Evolutionary conservation across 176 grass and related monocot species (phyloP).

Genomic region (Guadua angustifolia): DNA sequence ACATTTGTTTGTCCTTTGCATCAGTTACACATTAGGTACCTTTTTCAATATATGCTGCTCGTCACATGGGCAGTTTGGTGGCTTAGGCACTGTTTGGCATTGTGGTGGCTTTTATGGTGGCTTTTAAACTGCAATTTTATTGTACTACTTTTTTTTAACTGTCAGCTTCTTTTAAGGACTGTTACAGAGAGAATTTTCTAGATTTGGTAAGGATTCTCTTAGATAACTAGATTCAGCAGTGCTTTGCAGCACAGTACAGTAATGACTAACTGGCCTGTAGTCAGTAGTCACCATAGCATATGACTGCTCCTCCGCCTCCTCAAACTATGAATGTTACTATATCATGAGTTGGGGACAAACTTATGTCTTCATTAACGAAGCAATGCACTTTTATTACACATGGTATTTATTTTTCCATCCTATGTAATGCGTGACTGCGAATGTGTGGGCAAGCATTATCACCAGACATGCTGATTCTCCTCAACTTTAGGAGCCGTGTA

Average conservation of each 20-base stretch:
- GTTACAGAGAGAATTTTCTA: background rate
- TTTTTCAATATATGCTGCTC: conserved; percentile 5
- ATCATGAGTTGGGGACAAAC: conserved; percentile 14
- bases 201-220: conserved; percentile 16
- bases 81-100: conserved; percentile 6
- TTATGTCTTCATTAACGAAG: conserved; percentile 15
- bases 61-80: conserved; percentile 8
- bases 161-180: background rate
- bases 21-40: background rate
- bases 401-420: conserved; percentile 5
- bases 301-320: background rate
- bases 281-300: conserved; percentile 9
- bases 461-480: conserved; percentile 3
- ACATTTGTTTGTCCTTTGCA: conserved; percentile 20
- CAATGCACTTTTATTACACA: background rate
- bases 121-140: conserved; percentile 15
- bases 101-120: conserved; percentile 20
- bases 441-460: conserved; percentile 33
- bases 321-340: conserved; percentile 14
- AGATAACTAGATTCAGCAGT: conserved; percentile 7
- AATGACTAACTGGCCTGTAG: background rate
- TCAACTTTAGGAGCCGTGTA: background rate
- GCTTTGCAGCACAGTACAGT: conserved; percentile 21
- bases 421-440: background rate
- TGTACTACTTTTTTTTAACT: conserved; percentile 12